Evolutionary conservation across 208 protist species (phyloP).

Genomic region (Lotmaria passim): DNA sequence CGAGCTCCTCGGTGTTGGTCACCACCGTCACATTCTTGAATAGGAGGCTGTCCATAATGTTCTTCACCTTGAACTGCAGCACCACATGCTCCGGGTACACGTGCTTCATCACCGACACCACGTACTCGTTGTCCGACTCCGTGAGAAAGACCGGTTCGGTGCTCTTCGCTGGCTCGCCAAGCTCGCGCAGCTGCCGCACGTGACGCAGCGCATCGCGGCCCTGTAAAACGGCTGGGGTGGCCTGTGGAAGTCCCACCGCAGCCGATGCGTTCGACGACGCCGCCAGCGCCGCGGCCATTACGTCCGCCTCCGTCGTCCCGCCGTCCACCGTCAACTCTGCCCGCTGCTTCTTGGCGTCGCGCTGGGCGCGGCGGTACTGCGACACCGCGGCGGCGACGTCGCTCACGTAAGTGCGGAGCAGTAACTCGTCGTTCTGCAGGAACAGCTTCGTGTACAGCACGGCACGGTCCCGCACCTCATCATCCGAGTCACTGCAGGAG

Average conservation of each 20-base stretch:
- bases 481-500: constrained; percentile 94
- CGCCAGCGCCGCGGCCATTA: constrained; percentile 23
- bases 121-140: constrained; percentile 97
- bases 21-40: constrained; percentile 90
- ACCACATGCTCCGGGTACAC: constrained; percentile 92
- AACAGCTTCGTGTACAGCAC: constrained; percentile 93
- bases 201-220: constrained; percentile 69
- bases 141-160: constrained; percentile 85
- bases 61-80: constrained; percentile 94
- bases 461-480: constrained; percentile 99
- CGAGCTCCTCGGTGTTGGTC: constrained; percentile 76
- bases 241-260: not conserved
- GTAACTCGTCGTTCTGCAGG: constrained; percentile 63
- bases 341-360: constrained; percentile 14
- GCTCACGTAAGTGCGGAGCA: constrained; percentile 69
- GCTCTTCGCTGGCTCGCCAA: constrained; percentile 79
- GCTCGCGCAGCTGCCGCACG: constrained; percentile 67
- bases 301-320: constrained; percentile 12
- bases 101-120: constrained; percentile 97
- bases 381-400: constrained; percentile 71
- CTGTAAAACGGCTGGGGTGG: constrained; percentile 49
- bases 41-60: constrained; percentile 93
- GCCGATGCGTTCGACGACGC: constrained; percentile 9
- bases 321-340: not conserved
- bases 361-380: constrained; percentile 35